These are phyloP conservation scores for Cucumis cinereus DNA, from an alignment of 306 rosid genomes.

Conservation along the genomic window DNA sequence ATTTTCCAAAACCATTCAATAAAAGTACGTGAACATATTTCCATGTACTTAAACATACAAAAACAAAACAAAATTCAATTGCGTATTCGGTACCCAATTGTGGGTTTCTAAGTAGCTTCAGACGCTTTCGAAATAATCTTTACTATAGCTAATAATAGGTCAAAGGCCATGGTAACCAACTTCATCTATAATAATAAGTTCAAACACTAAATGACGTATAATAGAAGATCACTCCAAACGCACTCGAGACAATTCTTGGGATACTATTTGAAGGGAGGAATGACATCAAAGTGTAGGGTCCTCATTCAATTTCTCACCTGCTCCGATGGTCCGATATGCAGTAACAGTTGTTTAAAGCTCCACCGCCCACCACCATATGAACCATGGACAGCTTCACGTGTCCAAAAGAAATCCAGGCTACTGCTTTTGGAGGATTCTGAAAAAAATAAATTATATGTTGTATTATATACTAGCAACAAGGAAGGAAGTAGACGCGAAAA, in stretches of 20 bases:
- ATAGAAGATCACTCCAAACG: too few species aligned
- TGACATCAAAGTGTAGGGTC: not conserved
- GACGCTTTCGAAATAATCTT: too few species aligned
- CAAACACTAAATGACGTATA: too few species aligned
- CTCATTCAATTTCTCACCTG: constrained; percentile 3
- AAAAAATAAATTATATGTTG: not conserved
- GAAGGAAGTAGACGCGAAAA: not conserved
- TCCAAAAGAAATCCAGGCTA: not conserved
- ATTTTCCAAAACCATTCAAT: too few species aligned
- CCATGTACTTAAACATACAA: too few species aligned
- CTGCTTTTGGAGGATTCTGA: constrained; percentile 7
- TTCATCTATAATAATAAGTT: too few species aligned
- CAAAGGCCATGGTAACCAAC: too few species aligned
- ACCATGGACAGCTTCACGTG: constrained; percentile 10
- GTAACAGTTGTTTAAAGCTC: not conserved
- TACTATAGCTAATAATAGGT: too few species aligned
- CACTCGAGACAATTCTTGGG: not conserved
- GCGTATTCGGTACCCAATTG: too few species aligned
- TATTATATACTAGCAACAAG: not conserved
- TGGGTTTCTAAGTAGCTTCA: too few species aligned
- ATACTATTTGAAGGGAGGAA: not conserved
- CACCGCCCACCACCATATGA: not conserved
- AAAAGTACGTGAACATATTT: too few species aligned
- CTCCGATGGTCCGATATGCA: constrained; percentile 2
- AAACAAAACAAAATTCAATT: too few species aligned